Conservation (phyloP, 495 filamentous ascomycete genomes). For the Lepraria neglecta region DNA sequence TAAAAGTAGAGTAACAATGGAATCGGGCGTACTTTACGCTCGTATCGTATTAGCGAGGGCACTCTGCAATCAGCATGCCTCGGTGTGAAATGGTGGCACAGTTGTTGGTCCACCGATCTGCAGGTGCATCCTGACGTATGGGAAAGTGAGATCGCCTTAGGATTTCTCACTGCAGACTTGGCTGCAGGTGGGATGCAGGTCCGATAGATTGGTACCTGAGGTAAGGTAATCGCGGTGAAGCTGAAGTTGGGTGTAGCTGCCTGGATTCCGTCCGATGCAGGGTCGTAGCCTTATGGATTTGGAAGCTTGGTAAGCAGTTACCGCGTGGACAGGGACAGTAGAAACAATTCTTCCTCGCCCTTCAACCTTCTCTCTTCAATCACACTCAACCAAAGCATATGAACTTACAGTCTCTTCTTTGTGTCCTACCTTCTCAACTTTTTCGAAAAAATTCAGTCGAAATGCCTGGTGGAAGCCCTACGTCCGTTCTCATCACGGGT, state of each 20-base stretch:
- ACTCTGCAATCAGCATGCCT: neutral
- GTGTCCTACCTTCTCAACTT: neutral
- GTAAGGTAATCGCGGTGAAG: neutral
- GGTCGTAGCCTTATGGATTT: neutral
- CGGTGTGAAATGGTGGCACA: neutral
- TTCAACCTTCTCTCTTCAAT: neutral
- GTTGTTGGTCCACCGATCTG: neutral
- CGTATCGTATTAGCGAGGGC: neutral
- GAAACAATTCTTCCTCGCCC: neutral
- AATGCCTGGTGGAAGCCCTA: constrained; percentile 12
- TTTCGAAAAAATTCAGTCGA: constrained; percentile 5
- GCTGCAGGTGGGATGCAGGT: neutral
- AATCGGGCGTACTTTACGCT: neutral
- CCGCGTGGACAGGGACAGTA: neutral
- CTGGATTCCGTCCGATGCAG: neutral
- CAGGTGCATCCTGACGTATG: neutral
- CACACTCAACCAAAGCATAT: neutral
- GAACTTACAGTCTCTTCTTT: neutral
- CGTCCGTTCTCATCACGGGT: constrained; percentile 29
- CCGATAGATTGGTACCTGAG: neutral
- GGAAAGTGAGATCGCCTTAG: neutral
- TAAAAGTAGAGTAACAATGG: neutral
- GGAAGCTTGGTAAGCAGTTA: constrained; percentile 1
- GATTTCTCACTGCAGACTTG: neutral
- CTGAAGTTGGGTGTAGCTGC: neutral